Evolutionary conservation across 2,329 filamentous ascomycete genomes (phyloP), one percentile per base, ranked within the genome.

Genomic region (Aplosporella prunicola): DNA sequence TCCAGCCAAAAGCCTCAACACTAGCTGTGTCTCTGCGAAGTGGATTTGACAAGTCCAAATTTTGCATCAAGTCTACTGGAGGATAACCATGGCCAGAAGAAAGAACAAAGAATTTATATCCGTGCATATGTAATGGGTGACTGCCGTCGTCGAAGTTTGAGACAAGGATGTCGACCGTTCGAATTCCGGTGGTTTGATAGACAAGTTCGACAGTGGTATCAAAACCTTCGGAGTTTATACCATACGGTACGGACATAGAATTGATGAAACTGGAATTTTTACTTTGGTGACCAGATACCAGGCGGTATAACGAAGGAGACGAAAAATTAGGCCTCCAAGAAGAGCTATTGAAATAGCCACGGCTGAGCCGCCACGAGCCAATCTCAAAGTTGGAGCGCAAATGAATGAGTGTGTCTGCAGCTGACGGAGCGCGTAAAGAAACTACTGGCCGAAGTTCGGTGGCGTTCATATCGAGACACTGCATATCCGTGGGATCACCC

Each of bases 21-120:
- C 80, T 71, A 0, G 82, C 57, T 0, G 79, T 83, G 44, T 89
- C 83, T 6, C 83, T 66, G 5, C 80, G 65, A 64, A 83, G 73
- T 0, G 65, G 54, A 25, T 57, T 57, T 4, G 20, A 28, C 3
- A 51, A 11, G 42, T 60, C 53, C 5, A 55, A 41, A 29, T 54
- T 56, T 35, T 60, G 45, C 50, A 56, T 56, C 5, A 47, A 41
- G 4, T 41, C 6, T 11, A 30, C 16, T 15, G 51, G 47, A 8
- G 51, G 44, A 22, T 55, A 53, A 9, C 45, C 46, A 14, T 49
- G 47, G 4, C 47, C 49, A 10, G 49, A 49, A 3, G 58, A 51
- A 56, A 85, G 54, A 4, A 79, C 66, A 49, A 84, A 82, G 64
- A 88, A 87, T 4, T 76, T 61, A 34, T 82, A 64, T 3, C 67